Conservation (phyloP, 345 rosid genomes). For the Populus alba region DNA sequence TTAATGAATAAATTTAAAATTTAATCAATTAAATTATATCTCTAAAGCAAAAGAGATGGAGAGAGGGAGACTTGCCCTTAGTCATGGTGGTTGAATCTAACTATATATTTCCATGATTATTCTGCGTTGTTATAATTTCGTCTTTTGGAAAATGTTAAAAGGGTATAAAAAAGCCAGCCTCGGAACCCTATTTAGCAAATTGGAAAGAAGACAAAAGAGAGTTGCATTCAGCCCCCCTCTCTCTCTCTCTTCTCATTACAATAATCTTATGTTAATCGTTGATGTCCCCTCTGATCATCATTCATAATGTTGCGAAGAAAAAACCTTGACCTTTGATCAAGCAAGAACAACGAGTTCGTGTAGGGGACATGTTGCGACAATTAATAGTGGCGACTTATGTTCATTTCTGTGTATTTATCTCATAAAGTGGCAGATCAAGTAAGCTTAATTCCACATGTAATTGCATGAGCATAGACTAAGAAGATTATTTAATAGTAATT, state of each 20-base stretch:
- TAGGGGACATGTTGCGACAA: constrained; percentile 5
- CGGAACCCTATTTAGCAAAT: background rate
- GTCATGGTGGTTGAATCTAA: background rate
- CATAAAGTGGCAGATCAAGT: background rate
- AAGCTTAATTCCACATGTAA: background rate
- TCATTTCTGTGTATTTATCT: background rate
- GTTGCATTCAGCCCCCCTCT: no score
- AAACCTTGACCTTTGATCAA: background rate
- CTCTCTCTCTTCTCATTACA: background rate
- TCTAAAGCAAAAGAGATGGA: no score
- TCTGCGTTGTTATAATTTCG: background rate
- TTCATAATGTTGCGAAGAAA: background rate
- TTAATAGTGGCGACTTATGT: background rate
- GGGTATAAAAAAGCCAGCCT: background rate
- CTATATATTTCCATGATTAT: background rate
- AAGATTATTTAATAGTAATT: background rate
- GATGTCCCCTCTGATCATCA: background rate
- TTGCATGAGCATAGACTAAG: background rate
- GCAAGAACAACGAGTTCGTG: background rate
- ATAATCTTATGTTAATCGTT: background rate
- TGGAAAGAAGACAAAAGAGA: background rate
- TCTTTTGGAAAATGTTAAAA: background rate
- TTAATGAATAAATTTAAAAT: no score
- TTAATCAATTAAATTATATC: no score
- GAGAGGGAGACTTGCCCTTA: background rate